Percentiles rank a stretch among this genome's conserved stretches.
Evolutionary conservation across 73 alveolate genomes (phyloP).

Genomic region (Paraurostyla sp.): DNA sequence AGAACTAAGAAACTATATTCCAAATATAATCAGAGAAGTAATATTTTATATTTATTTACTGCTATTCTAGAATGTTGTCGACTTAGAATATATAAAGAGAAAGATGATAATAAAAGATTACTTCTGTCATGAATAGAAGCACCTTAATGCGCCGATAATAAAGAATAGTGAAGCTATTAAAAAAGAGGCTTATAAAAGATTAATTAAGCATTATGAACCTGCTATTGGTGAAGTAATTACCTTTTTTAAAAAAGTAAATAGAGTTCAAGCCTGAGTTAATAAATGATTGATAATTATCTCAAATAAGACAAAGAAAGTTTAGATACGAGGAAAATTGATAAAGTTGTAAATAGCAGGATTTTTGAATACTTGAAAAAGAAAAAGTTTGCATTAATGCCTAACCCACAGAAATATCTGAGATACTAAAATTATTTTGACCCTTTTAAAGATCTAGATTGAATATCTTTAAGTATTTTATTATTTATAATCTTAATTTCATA

Average conservation of each 20-base stretch:
- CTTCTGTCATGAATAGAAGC: not conserved
- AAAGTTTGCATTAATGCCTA: not conserved
- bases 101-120: not conserved
- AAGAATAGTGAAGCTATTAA: not conserved
- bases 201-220: conserved; percentile 26
- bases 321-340: not conserved
- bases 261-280: not conserved
- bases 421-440: conserved; percentile 35
- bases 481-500: too few species aligned
- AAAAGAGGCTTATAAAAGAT: conserved; percentile 32
- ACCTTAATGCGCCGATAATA: not conserved
- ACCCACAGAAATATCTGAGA: conserved; percentile 2
- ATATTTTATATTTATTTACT: not conserved
- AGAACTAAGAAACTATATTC: not conserved
- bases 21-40: not conserved
- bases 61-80: not conserved
- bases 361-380: not conserved
- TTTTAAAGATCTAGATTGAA: too few species aligned
- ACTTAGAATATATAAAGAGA: conserved; percentile 17
- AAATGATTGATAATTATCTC: not conserved
- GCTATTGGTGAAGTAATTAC: not conserved
- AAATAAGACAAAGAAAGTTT: not conserved
- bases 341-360: not conserved
- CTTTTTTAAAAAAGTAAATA: not conserved
- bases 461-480: too few species aligned